Conservation (phyloP, 345 rosid genomes). For the Euphorbia tirucalli region DNA sequence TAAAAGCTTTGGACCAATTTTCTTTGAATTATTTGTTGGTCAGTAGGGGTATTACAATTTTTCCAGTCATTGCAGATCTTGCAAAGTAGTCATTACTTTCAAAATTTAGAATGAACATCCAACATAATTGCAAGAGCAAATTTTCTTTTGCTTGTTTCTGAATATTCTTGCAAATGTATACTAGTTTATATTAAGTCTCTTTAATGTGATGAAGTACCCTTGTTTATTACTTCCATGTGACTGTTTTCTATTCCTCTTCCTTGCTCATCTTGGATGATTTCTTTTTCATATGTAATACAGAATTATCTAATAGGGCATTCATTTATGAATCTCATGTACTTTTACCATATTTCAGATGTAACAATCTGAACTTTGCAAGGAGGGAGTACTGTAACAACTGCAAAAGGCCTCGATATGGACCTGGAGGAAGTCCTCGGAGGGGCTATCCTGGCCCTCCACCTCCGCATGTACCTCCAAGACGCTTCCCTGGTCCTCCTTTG, state of each 20-base stretch:
- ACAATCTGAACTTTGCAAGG: constrained; percentile 84
- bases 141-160: background rate
- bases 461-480: constrained; percentile 46
- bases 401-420: constrained; percentile 58
- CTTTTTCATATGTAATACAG: background rate
- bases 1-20: background rate
- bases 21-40: background rate
- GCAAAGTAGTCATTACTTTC: background rate
- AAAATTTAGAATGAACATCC: background rate
- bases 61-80: background rate
- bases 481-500: constrained; percentile 57
- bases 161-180: background rate
- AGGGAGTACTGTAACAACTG: constrained; percentile 73
- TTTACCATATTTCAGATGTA: constrained; percentile 49
- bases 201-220: background rate
- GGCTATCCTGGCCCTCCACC: constrained; percentile 47
- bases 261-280: background rate
- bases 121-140: background rate
- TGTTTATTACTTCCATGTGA: background rate
- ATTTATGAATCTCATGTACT: background rate
- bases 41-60: background rate
- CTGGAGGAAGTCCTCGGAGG: constrained; percentile 62
- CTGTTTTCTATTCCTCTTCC: background rate
- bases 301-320: background rate
- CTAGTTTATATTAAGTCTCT: background rate